A percentile compares a stretch with the other conserved stretches of the same genome.
Conservation (phyloP, 2,329 filamentous ascomycete species). For the Purpureocillium takamizusanense region DNA sequence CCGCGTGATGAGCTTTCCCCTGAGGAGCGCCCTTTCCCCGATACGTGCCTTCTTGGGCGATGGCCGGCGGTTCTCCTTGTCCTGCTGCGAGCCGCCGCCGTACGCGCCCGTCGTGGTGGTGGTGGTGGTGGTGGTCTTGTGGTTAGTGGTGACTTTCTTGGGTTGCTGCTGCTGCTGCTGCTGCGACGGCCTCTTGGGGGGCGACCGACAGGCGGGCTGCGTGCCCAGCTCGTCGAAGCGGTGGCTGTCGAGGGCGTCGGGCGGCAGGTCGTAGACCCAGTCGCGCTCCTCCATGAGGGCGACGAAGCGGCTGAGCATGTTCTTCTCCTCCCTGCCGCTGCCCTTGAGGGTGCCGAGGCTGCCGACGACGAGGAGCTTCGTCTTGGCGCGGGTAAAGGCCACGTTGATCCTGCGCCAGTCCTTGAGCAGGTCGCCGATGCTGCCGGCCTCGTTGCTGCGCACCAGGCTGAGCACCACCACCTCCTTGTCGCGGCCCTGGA, state of each 20-base stretch:
- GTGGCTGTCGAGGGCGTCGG: slow-evolving; percentile 57
- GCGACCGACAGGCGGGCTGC: no score
- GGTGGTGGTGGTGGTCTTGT: no score
- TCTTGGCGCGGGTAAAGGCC: slow-evolving; percentile 85
- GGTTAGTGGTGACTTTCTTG: slow-evolving; percentile 13
- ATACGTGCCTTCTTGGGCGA: slow-evolving; percentile 48
- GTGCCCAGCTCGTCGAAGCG: slow-evolving; percentile 51
- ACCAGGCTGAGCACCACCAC: slow-evolving; percentile 83
- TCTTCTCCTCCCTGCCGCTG: slow-evolving; percentile 62
- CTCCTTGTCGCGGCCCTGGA: slow-evolving; percentile 94
- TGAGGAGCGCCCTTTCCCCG: slow-evolving; percentile 53
- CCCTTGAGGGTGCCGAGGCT: slow-evolving; percentile 71
- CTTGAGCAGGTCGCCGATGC: slow-evolving; percentile 82
- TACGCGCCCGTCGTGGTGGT: no score
- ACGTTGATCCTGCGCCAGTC: slow-evolving; percentile 95
- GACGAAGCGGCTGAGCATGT: slow-evolving; percentile 71
- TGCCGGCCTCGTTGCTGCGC: slow-evolving; percentile 70
- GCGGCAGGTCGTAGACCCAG: slow-evolving; percentile 73
- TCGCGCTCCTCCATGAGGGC: slow-evolving; percentile 62
- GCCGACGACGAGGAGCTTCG: slow-evolving; percentile 82
- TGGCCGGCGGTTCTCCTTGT: slow-evolving; percentile 37
- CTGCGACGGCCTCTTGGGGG: no score
- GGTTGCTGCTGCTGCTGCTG: slow-evolving; percentile 8
- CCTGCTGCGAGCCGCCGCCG: slow-evolving; percentile 11
- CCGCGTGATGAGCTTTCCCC: slow-evolving; percentile 58